Evolutionary conservation across 257 asterid species (phyloP), one percentile per base, ranked within the genome.

Genomic region (Thymus mandschuricus): DNA sequence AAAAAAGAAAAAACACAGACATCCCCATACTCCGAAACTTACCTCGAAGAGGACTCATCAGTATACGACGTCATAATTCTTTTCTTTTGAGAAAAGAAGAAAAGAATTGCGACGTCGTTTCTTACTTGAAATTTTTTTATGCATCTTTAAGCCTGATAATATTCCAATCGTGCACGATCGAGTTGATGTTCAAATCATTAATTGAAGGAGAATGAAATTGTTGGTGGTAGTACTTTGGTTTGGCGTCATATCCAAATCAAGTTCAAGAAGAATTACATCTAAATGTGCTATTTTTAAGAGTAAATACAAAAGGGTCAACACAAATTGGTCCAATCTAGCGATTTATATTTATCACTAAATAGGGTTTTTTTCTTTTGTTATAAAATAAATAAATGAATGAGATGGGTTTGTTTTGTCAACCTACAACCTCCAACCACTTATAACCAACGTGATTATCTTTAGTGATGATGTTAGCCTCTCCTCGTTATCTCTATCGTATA

Each of bases 341-440:
- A 43, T 45, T 21, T 44, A 44, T 43, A 58, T 44, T 45, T 48
- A 71, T 71, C 10, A 34, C 21, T 21, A 2, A 29, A 60, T 46
- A 60, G 41, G 41, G 4, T 38, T 38, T 1, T 38, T 38, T 0
- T 35, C 6, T 5, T 38, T 38, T 4, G 6, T 4, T 4, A 38
- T 38, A 38, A 38, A 38, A 34, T 34, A 34, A 38, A 38, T 38
- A 38, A 38, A 38, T 38, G 6, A 38, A 5, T 38, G 6, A 55
- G 8, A 50, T 50, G 5, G 29, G 52, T 46, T 46, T 10, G 52
- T 46, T 46, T 38, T 34, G 50, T 60, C 41, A 59, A 33, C 52
- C 52, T 15, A 46, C 75, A 70, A 70, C 68, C 4, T 9, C 75
- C 75, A 70, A 70, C 75, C 41, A 60, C 68, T 45, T 59, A 59